Base-by-base conservation (phyloP, 2,329 filamentous ascomycete genomes). In the Simplicillium aogashimaense region DNA sequence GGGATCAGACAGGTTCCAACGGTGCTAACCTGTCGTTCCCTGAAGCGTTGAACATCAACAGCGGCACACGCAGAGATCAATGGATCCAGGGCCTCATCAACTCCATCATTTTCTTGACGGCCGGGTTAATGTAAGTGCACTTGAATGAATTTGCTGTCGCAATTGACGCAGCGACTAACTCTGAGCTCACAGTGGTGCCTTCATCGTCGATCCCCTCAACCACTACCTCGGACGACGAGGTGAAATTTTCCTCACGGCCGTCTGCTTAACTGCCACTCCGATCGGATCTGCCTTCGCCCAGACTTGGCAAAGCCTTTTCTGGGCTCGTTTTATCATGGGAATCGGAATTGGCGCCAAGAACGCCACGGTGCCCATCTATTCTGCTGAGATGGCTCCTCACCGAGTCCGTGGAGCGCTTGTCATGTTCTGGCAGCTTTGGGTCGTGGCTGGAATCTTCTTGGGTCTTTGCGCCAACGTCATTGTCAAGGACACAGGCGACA, bases 381-480 rank as follows among this genome's bases (percentile, higher is more conserved):
- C 81, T 0, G 82, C 83, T 2, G 83, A 87, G 54, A 83, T 76
- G 44, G 72, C 78, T 0, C 82, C 83, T 0, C 75, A 81, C 1
- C 54, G 66, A 1, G 76, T 85, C 38, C 73, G 82, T 47, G 81
- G 83, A 46, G 83, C 80, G 10, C 66, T 90, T 3, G 83, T 88
- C 48, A 89, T 90, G 83, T 81, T 79, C 47, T 90, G 84, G 83
- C 70, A 17, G 39, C 70, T 40, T 72, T 63, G 60, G 61, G 53
- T 11, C 56, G 20, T 57, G 1, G 59, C 63, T 35, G 64, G 65
- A 16, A 66, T 67, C 42, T 60, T 65, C 48, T 50, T 70, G 4
- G 75, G 74, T 10, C 74, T 68, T 50, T 65, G 61, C 33, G 70
- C 64, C 42, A 72, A 74, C 67, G 52, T 69, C 69, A 50, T 73